Base-by-base conservation (phyloP, 2,329 filamentous ascomycete genomes). In the Didymella pomorum region DNA sequence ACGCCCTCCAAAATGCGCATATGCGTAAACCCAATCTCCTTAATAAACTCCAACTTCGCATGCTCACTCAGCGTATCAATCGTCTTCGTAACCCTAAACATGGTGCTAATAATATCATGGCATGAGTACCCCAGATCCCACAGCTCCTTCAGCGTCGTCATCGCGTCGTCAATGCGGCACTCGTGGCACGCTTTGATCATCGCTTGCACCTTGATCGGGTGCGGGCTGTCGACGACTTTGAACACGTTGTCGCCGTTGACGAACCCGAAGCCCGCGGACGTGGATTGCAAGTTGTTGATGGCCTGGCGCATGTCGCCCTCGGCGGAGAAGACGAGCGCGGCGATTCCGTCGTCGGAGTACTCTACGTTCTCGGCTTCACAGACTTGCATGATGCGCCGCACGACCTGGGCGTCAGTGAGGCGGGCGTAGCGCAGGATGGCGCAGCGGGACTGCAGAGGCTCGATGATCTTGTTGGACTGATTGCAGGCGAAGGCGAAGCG, bases 1-100 rank as follows among this genome's bases (percentile, higher is more conserved):
- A 99, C 92, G 28, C 95, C 95, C 75, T 99, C 95, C n/a, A 99
- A 82, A 55, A 99, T 94, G 77, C 96, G 93, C 95, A 99, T 99
- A 75, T 99, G 95, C 2, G 95, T 96, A 78, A 98, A 98, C 52
- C 95, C 95, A 78, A 99, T 99, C 80, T 97, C 95, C 67, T 93
- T 94, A 80, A 98, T 96, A 70, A 98, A 99, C 75, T 98, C 94
- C 61, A 99, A 83, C 81, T 97, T 97, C 16, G 93, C 88, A 77
- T 98, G 93, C 79, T 99, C 95, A 66, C 92, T 95, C 56, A 99
- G 81, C 1, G 90, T 92, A 2, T 92, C 91, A 59, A 98, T 93
- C 1, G 93, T 96, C 82, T 98, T 99, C 44, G 95, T 98, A 60
- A 99, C 95, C 72, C 90, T 89, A 83, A 99, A 98, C 95, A 99